Percentiles rank a stretch among this genome's conserved stretches.
phyloP scores from a whole-genome alignment of 192 early-diverging fungal species.

The Thamnidium elegans region DNA sequence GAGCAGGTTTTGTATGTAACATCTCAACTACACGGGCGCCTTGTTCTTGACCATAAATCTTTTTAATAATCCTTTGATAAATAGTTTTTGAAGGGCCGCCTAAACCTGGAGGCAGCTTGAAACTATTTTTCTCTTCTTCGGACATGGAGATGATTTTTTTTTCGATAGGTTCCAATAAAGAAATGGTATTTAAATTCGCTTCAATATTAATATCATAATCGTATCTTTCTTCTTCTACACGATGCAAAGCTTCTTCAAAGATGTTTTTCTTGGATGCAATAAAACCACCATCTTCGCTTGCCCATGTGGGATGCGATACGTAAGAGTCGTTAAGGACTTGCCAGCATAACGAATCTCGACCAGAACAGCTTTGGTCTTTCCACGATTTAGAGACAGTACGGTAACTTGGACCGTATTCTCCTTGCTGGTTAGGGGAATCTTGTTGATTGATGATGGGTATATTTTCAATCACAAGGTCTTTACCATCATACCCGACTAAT shows the following conservation, averaged over 20 bases:
- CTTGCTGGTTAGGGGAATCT: conserved; percentile 51
- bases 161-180: conserved; percentile 84
- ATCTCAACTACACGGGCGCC: conserved; percentile 85
- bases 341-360: conserved; percentile 82
- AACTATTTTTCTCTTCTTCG: conserved; percentile 68
- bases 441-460: conserved; percentile 56
- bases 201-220: conserved; percentile 98
- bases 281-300: conserved; percentile 85
- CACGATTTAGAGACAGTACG: conserved; percentile 61
- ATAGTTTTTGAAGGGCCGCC: conserved; percentile 84
- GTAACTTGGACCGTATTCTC: conserved; percentile 62
- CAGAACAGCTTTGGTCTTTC: conserved; percentile 67
- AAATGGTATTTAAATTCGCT: conserved; percentile 85
- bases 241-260: conserved; percentile 89
- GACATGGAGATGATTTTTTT: conserved; percentile 76
- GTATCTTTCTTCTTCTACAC: conserved; percentile 88
- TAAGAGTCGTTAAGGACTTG: conserved; percentile 95
- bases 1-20: conserved; percentile 84
- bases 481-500: conserved; percentile 79
- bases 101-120: conserved; percentile 72
- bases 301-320: conserved; percentile 88
- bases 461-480: conserved; percentile 65
- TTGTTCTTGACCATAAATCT: conserved; percentile 85
- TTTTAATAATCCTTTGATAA: conserved; percentile 86
- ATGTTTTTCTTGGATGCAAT: conserved; percentile 85